Evolutionary conservation across 805 yeast genomes (phyloP).

Genomic region (Candida xiaguanensis): DNA sequence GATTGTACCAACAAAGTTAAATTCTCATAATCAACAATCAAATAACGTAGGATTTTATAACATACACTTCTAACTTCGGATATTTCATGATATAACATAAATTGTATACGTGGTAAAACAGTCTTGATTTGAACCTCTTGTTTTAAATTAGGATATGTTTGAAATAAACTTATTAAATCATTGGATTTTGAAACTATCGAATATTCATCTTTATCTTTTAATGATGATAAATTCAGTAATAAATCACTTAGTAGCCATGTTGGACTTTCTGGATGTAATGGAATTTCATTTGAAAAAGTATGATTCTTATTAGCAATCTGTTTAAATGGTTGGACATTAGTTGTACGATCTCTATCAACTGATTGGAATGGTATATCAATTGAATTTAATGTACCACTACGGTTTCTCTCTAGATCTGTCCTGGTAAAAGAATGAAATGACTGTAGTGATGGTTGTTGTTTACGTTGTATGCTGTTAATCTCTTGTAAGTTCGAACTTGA

Average conservation of each 20-base stretch:
- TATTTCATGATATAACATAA: slow-evolving; percentile 53
- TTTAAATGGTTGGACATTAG: not conserved
- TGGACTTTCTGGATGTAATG: slow-evolving; percentile 16
- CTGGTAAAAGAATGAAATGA: not conserved
- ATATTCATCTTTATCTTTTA: slow-evolving; percentile 46
- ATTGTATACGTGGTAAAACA: slow-evolving; percentile 55
- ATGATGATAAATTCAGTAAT: slow-evolving; percentile 45
- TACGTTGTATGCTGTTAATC: not conserved
- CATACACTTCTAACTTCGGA: slow-evolving; percentile 72
- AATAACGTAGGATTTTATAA: slow-evolving; percentile 66
- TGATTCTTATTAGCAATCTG: too few relatives aligned
- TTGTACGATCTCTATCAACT: slow-evolving; percentile 1
- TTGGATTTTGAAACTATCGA: slow-evolving; percentile 51
- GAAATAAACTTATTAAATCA: slow-evolving; percentile 11
- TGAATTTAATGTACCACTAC: slow-evolving; percentile 8
- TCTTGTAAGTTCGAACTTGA: slow-evolving; percentile 4
- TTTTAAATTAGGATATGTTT: slow-evolving; percentile 53
- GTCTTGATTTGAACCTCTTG: slow-evolving; percentile 60
- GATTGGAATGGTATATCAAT: slow-evolving; percentile 8
- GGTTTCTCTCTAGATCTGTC: slow-evolving; percentile 1
- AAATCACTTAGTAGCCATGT: slow-evolving; percentile 66
- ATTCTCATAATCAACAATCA: slow-evolving; percentile 53
- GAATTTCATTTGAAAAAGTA: not conserved
- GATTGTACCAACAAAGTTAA: slow-evolving; percentile 49
- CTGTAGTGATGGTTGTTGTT: not conserved